Evolutionary conservation across 306 rosid species (phyloP), one percentile per base, ranked within the genome.

Genomic region (Psophocarpus tetragonolobus): DNA sequence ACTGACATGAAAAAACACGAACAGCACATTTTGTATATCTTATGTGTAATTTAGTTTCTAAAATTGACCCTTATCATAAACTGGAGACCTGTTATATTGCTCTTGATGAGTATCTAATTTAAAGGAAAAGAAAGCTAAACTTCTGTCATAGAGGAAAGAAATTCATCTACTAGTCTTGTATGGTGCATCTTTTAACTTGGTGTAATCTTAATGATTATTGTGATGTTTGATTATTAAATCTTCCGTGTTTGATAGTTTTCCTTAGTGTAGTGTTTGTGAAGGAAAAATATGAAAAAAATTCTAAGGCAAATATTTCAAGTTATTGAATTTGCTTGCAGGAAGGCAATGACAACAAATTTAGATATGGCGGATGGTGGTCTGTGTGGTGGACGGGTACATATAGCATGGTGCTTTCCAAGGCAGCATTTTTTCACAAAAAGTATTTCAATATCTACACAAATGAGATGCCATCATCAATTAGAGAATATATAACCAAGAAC

Each of bases 341-440:
- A 32, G 91, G 76, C n/a, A 50, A 81, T 74, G 32, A 15, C 71
- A 80, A 73, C 82, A 74, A 68, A 73, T 92, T 78, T 70, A 73
- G 2, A 24, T 95, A 95, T 83, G 97, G 97, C 23, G 99, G 99
- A 73, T 95, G 99, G 99, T 92, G 97, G 99, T 92, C 97, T 2
- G 99, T 95, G 70, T 95, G 99, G 99, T 95, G 99, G 99, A 89
- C 91, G 14, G 99, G 99, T 38, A 85, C 91, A 24, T 95, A 95
- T 85, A 95, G 99, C 74, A 91, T 95, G 94, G 96, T 95, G 41
- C 97, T 95, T 58, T 95, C 99, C 9, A 95, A 95, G 90, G 99
- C 99, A 30, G 97, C 99, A 32, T 92, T 95, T 83, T 92, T 95
- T 78, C 97, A 95, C 88, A 92, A 87, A 42, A 95, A 95, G 89